Base-by-base conservation (phyloP, 2,329 filamentous ascomycete genomes). In the Gyromitra esculenta region DNA sequence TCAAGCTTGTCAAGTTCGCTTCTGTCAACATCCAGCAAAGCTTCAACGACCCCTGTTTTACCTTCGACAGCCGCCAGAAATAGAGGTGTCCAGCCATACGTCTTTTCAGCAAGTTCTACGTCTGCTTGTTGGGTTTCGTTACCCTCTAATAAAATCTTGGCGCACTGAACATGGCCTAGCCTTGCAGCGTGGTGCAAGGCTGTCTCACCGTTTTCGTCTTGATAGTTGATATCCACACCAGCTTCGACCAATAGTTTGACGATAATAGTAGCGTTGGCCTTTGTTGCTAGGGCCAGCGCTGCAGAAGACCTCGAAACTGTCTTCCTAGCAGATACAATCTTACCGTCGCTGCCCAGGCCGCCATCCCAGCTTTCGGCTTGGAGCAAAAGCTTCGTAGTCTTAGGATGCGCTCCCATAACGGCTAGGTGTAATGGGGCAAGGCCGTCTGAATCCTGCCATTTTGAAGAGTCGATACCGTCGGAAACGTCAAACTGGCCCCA, bases 361-460 rank as follows among this genome's bases (percentile, higher is more conserved):
- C 90, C 91, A 79, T 89, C 87, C 90, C 91, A 93, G 78, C 91
- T 91, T 82, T 97, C 94, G 1, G 92, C 91, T 73, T 92, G 89
- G 0, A 99, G 86, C 2, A 99, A 87, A 15, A 90, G 89, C 80
- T 92, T 89, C 0, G 94, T 97, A 0, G 95, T 97, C 66, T 94
- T 85, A 1, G 92, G 90, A 83, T 99, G 96, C 0, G 95, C 95
- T 54, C 93, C 94, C 62, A 97, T 92, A 35, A 98, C 95, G 81
- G 92, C 93, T 57, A 99, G 88, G 85, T 99, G 95, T 54, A 99
- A 86, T 0, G 96, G 96, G 8, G 94, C 93, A 83, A 91, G 93
- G 18, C 96, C 95, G 81, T 98, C 96, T 21, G 90, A 88, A 82
- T 99, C 96, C 84, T 97, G 95, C 95, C 95, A 98, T 77, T 90